phyloP scores from a whole-genome alignment of 2,329 filamentous ascomycete species.

The Ophiostoma novo-ulmi region DNA sequence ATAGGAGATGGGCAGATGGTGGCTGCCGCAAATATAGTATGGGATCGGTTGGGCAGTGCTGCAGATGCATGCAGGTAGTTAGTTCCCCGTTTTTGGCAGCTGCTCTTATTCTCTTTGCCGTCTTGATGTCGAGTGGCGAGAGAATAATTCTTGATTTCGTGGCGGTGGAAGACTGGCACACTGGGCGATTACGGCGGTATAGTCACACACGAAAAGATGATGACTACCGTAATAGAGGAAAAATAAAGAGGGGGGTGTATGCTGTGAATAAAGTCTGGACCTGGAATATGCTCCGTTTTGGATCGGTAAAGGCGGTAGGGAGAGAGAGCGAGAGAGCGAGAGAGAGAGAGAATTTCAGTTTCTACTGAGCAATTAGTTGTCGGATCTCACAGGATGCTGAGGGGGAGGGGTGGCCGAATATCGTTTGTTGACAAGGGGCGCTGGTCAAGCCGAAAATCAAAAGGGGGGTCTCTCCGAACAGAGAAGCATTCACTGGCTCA shows the following conservation, averaged over 20 bases:
- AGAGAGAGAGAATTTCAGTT: constrained; percentile 1
- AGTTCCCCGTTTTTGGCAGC: constrained; percentile 12
- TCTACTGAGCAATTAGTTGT: no score
- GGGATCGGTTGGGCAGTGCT: constrained; percentile 21
- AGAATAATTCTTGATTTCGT: neutral
- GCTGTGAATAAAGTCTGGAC: neutral
- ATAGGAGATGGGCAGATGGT: neutral
- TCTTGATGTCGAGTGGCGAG: constrained; percentile 18
- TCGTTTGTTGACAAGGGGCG: constrained; percentile 7
- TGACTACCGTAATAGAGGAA: neutral
- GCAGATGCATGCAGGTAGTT: constrained; percentile 16
- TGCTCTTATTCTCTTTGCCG: constrained; percentile 2
- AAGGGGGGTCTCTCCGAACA: constrained; percentile 1
- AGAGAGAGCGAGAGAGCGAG: neutral
- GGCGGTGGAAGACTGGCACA: neutral
- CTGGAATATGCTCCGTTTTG: neutral
- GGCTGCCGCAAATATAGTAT: neutral
- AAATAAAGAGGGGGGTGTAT: neutral
- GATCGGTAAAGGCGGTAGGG: neutral
- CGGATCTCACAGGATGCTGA: constrained; percentile 7
- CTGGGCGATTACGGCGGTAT: neutral
- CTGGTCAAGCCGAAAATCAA: neutral
- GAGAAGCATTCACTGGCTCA: neutral
- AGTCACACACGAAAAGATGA: constrained; percentile 1
- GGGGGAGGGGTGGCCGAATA: constrained; percentile 10